A percentile compares a stretch with the other conserved stretches of the same genome.
Evolutionary conservation across 2,329 filamentous ascomycete species (phyloP).

Genomic region (Colletotrichum sp.): DNA sequence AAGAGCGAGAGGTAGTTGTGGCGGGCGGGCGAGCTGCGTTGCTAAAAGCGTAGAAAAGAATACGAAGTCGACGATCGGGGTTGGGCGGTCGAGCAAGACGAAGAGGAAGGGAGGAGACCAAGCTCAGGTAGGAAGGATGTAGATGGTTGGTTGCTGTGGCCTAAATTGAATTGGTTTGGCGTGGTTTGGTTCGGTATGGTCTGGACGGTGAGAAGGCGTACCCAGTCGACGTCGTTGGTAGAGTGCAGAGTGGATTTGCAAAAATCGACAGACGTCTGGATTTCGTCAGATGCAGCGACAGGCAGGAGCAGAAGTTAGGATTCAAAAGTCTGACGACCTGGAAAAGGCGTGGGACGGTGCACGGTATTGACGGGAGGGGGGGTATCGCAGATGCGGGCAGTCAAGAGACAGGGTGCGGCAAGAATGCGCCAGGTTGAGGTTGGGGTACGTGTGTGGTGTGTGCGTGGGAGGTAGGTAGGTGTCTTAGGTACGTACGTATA

Average conservation of each 20-base stretch:
- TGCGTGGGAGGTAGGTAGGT: neutral
- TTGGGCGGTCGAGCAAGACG: neutral
- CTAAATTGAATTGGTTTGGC: neutral
- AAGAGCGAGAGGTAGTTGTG: constrained; percentile 2
- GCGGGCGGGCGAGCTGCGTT: neutral
- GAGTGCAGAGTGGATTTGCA: neutral
- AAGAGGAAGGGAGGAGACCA: neutral
- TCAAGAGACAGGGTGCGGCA: neutral
- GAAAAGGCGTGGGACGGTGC: neutral
- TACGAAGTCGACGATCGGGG: neutral
- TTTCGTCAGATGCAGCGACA: neutral
- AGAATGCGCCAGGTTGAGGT: neutral
- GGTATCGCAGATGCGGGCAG: neutral
- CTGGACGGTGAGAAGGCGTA: neutral
- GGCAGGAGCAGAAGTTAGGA: neutral
- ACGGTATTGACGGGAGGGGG: neutral
- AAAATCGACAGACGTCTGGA: neutral
- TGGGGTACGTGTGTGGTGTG: neutral
- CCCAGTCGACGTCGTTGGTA: neutral
- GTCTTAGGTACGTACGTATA: neutral
- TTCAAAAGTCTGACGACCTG: neutral
- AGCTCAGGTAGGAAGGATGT: neutral
- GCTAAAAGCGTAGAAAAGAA: neutral
- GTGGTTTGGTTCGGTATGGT: neutral
- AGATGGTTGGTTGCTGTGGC: neutral